These are phyloP conservation scores for Scheffersomyces amazonensis DNA, from an alignment of 805 yeast genomes.

Conservation along the genomic window DNA sequence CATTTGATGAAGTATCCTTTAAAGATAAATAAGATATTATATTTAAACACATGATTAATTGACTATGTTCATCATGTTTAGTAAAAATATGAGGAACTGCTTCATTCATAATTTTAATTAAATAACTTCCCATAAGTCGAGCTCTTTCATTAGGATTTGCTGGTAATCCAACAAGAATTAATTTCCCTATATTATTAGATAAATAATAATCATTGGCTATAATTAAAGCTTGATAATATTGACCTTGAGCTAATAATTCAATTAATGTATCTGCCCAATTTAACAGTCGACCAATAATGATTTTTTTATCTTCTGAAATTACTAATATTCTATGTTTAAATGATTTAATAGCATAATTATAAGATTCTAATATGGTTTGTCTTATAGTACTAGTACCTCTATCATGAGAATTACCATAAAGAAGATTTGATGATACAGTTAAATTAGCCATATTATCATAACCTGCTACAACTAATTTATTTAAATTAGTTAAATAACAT, in stretches of 20 bases:
- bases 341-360: constrained; percentile 13
- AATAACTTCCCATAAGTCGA: constrained; percentile 45
- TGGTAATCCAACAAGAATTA: constrained; percentile 60
- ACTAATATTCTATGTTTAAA: constrained; percentile 21
- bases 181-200: constrained; percentile 41
- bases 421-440: not conserved
- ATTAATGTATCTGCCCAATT: constrained; percentile 70
- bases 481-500: constrained; percentile 2
- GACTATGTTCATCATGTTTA: constrained; percentile 7
- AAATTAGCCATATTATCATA: constrained; percentile 1
- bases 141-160: constrained; percentile 41
- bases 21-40: constrained; percentile 12
- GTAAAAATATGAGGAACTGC: constrained; percentile 43
- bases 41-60: constrained; percentile 12
- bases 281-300: constrained; percentile 57
- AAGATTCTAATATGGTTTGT: not conserved
- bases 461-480: constrained; percentile 1
- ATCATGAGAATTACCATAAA: not conserved
- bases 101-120: constrained; percentile 56
- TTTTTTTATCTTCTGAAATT: constrained; percentile 24
- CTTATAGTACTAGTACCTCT: not conserved
- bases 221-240: constrained; percentile 55
- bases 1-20: constrained; percentile 14
- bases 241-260: constrained; percentile 43
- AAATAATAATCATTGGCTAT: constrained; percentile 52